These are phyloP conservation scores for Trametes maxima DNA, from an alignment of 768 basidiomycete species.

Conservation along the genomic window DNA sequence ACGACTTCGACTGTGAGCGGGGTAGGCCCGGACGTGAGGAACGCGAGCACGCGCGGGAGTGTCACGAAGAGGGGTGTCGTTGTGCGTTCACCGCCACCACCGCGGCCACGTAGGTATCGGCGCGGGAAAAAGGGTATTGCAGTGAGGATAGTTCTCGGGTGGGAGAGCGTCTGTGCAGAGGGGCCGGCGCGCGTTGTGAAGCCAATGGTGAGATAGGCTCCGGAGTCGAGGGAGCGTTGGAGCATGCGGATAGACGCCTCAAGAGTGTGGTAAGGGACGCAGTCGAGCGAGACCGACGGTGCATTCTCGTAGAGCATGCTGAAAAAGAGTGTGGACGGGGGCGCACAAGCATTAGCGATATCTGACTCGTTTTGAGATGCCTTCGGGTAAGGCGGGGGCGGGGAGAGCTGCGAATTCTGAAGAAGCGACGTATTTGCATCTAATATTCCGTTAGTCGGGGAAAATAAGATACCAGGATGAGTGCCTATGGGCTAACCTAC, in stretches of 20 bases:
- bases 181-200: constrained; percentile 24
- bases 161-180: constrained; percentile 1
- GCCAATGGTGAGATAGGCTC: constrained; percentile 17
- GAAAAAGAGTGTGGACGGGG: constrained; percentile 16
- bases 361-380: not conserved
- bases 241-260: constrained; percentile 18
- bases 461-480: not conserved
- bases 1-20: constrained; percentile 26
- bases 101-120: constrained; percentile 8
- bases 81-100: not conserved
- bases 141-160: constrained; percentile 18
- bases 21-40: constrained; percentile 25
- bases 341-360: not conserved
- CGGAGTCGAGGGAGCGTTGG: constrained; percentile 18
- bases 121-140: constrained; percentile 29
- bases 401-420: not conserved
- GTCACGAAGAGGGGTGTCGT: constrained; percentile 25
- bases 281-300: constrained; percentile 21
- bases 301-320: constrained; percentile 11
- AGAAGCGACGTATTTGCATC: not conserved
- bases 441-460: not conserved
- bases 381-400: constrained; percentile 7
- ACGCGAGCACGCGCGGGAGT: constrained; percentile 17
- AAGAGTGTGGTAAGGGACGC: constrained; percentile 16
- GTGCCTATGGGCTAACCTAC: not conserved